Base-by-base conservation (phyloP, 2,329 filamentous ascomycete genomes). In the Fusarium longipes region DNA sequence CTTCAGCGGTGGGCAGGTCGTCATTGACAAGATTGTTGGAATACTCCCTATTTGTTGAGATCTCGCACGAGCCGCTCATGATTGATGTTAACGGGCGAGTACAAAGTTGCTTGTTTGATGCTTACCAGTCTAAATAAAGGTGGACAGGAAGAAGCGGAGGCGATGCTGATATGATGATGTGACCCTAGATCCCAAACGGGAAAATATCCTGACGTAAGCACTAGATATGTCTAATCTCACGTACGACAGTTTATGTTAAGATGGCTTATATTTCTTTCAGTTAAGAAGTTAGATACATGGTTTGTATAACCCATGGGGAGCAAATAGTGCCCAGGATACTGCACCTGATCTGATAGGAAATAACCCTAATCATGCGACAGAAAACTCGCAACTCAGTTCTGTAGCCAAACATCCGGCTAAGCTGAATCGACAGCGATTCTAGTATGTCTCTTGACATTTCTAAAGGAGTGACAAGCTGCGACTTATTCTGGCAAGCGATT, bases 391-490 rank as follows among this genome's bases (percentile, higher is more conserved):
- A 27, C 27, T 27, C 27, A 27, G 11, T 8, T 11, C 17, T 8
- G 5, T 2, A 15, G 17, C 14, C 30, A 17, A 32, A 7, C 30
- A 32, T 11, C 12, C 10, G 20, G 6, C 14, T 6, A 5, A 39
- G 5, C 15, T 61, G 3, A 50, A 10, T 54, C 27, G 7, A 49
- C 5, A 12, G 54, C 38, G 32, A 65, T 38, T n/a, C 4, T 47
- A 10, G 50, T 47, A 9, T 22, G 8, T 65, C 35, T 15, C 60
- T 65, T 2, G 62, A 54, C 62, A 65, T 65, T 38, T 65, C 65
- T 8, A 65, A 10, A 5, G 32, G 45, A 18, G 60, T 65, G 0
- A 65, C 55, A 20, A 44, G 54, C 14, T 55, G 57, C 1, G 49
- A 57, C 32, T 53, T 33, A 2, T 65, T 65, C 42, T 66, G 62